Evolutionary conservation across 495 filamentous ascomycete species (phyloP).

Genomic region (Ramalina peruviana): DNA sequence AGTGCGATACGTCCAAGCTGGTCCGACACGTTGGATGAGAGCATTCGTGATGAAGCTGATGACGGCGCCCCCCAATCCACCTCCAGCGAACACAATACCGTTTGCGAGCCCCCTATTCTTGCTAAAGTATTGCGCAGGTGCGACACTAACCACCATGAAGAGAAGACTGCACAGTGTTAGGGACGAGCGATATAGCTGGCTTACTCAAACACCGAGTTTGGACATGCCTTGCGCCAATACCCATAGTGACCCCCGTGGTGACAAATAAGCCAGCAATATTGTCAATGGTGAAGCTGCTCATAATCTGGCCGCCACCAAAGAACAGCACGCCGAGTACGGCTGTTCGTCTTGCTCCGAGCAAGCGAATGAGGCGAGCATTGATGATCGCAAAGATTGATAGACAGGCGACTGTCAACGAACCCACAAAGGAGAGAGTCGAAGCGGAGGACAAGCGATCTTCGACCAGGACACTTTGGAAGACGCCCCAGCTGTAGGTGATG

Average conservation of each 20-base stretch:
- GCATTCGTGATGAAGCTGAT: slow-evolving; percentile 35
- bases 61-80: slow-evolving; percentile 38
- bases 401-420: slow-evolving; percentile 33
- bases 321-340: slow-evolving; percentile 32
- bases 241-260: slow-evolving; percentile 40
- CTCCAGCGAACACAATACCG: slow-evolving; percentile 39
- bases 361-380: slow-evolving; percentile 34
- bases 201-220: no score
- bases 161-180: neutral
- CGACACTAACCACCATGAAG: slow-evolving; percentile 4
- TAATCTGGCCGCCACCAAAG: slow-evolving; percentile 33
- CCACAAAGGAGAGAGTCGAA: slow-evolving; percentile 39
- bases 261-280: slow-evolving; percentile 40
- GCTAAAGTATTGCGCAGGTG: slow-evolving; percentile 42
- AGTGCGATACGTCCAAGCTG: slow-evolving; percentile 40
- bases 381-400: slow-evolving; percentile 35
- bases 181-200: no score
- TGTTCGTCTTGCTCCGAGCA: slow-evolving; percentile 31
- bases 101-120: slow-evolving; percentile 41
- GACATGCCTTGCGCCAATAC: slow-evolving; percentile 23
- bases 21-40: slow-evolving; percentile 31
- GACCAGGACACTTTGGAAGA: slow-evolving; percentile 41
- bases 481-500: slow-evolving; percentile 40
- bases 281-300: slow-evolving; percentile 33
- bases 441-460: slow-evolving; percentile 31